Evolutionary conservation across 169 alveolate genomes (phyloP).

Genomic region (Plasmodium gonderi): DNA sequence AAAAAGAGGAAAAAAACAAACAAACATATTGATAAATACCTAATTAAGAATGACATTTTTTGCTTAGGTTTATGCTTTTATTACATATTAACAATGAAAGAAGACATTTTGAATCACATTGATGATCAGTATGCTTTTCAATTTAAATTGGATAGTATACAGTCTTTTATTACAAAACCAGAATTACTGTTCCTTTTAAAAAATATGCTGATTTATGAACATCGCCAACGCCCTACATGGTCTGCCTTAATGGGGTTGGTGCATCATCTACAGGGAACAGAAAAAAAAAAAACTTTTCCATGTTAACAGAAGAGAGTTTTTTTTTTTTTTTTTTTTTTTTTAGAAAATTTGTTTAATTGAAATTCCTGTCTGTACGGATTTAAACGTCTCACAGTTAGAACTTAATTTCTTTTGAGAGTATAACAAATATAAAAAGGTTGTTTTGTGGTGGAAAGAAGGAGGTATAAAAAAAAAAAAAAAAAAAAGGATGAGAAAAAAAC

Average conservation of each 20-base stretch:
- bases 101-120: conserved; percentile 30
- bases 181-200: conserved; percentile 5
- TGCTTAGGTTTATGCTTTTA: conserved; percentile 63
- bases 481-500: too few species aligned
- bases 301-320: too few species aligned
- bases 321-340: background rate
- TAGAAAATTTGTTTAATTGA: background rate
- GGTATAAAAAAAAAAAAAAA: conserved; percentile 3
- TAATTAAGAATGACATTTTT: conserved; percentile 39
- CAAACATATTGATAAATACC: conserved; percentile 25
- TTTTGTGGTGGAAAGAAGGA: too few species aligned
- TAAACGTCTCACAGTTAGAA: background rate
- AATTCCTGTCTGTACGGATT: background rate
- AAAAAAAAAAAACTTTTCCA: background rate
- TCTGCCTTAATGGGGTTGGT: background rate
- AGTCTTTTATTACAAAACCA: conserved; percentile 11
- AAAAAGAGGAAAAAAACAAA: conserved; percentile 7
- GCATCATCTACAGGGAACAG: background rate
- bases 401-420: background rate
- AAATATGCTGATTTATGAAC: conserved; percentile 31
- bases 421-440: background rate
- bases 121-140: conserved; percentile 10
- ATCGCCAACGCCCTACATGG: conserved; percentile 35
- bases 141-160: conserved; percentile 11
- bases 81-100: conserved; percentile 53